Evolutionary conservation across 768 basidiomycete genomes (phyloP), one percentile per base, ranked within the genome.

Genomic region (Saitozyma sp.): DNA sequence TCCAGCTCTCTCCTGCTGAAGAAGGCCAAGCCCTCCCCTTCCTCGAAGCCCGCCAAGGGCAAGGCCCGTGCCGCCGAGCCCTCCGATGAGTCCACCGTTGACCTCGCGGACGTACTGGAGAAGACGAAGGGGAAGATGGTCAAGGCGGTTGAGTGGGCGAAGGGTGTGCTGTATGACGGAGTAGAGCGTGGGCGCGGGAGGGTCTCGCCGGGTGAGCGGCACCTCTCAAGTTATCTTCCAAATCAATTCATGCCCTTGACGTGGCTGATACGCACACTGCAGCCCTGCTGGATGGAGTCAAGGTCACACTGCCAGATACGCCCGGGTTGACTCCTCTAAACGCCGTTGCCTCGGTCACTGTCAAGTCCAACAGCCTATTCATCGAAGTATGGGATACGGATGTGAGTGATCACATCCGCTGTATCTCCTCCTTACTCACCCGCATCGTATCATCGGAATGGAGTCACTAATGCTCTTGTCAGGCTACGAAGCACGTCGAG

Each of bases 141-240:
- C 57, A 80, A 80, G 68, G 74, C 78, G 8, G 65, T 80, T 16
- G 77, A 74, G 17, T 79, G 80, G 66, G 81, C 79, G 51, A 74
- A 72, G 51, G 76, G 76, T 6, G 68, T 76, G 17, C 77, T 78
- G 9, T 73, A 71, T 50, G 81, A 80, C 19, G 78, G 79, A 38
- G 80, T 79, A 1, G 76, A 79, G 54, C 56, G 78, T 11, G 72
- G 68, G 13, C 60, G 72, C 52, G 78, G 78, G 8, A 64, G 73
- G 41, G 66, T 78, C 10, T 69, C 68, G 8, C 76, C 78, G 48
- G 70, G 78, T 79, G 42, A 54, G 76, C 61, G n/a, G 29, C 13
- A 56, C 58, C 29, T 29, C 29, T 29, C 2, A 29, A 5, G 29
- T 29, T 29, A 29, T 29, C 45, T 46, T 46, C 45, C 45, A 46